Base-by-base conservation (phyloP, 148 eudicot genomes). In the Heliamphora exappendiculata region DNA sequence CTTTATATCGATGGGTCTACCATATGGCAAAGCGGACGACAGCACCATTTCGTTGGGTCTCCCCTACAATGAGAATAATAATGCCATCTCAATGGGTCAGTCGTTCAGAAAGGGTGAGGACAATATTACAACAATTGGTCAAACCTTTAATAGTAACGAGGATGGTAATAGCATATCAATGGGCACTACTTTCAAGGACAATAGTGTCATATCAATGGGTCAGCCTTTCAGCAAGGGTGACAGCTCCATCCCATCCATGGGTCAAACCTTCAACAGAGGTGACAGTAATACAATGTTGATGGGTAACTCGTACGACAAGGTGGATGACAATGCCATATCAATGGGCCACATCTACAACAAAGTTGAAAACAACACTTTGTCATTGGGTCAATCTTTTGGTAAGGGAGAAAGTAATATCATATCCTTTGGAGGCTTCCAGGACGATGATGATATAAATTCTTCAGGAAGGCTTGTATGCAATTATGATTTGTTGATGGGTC, bases 361-460 rank as follows among this genome's bases (percentile, higher is more conserved):
- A 34, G 73, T 59, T 7, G 73, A 76, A 7, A 70, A 59, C 36
- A 42, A 47, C 53, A 66, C 70, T 39, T 65, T 84, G 58, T 82
- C 94, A n/a, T 77, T 87, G 81, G 72, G 86, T 49, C 87, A 78
- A 45, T 74, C 89, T 31, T 86, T 82, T 66, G 78, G 76, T 50
- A 81, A 83, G 57, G 87, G 89, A 33, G 89, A 81, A 76, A 78
- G 84, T 75, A 89, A 80, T 78, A 85, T 84, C 57, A 86, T 90
- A 78, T 87, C 91, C 51, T 87, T 90, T 84, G 95, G 90, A 67
- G 86, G 88, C 34, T 84, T 75, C 59, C 79, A 77, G 66, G 82
- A 81, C 29, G 78, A 82, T 74, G 86, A 88, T 66, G 87, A 81
- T 59, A 78, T 81, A 45, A 81, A 55, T 68, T 63, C 81, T 29